Conservation (phyloP, 2,329 filamentous ascomycete genomes). For the Xylariaceae sp. region DNA sequence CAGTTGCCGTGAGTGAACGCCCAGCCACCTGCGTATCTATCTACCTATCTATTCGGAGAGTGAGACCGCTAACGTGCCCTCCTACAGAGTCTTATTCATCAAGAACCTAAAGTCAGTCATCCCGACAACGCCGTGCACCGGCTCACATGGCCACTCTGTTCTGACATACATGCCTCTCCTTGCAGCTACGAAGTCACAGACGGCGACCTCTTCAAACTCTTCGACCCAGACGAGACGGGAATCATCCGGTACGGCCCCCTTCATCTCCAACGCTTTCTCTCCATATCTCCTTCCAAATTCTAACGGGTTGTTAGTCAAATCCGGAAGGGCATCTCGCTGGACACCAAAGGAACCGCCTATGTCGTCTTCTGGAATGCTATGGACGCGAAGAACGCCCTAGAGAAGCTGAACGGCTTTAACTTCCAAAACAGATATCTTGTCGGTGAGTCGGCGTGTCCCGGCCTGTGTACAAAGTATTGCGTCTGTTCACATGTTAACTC, state of each 20-base stretch:
- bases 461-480: too few species aligned
- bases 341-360: constrained; percentile 97
- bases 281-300: constrained; percentile 4
- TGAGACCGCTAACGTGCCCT: constrained; percentile 31
- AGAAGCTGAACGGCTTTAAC: constrained; percentile 99
- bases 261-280: background rate
- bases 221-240: constrained; percentile 45
- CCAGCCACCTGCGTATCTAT: constrained; percentile 15
- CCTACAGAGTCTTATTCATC: constrained; percentile 90
- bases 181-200: constrained; percentile 94
- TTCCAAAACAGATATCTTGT: constrained; percentile 99
- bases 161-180: constrained; percentile 16
- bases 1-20: constrained; percentile 77
- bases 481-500: too few species aligned
- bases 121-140: too few species aligned
- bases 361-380: constrained; percentile 99
- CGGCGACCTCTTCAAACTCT: constrained; percentile 97
- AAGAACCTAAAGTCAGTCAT: constrained; percentile 92
- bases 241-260: constrained; percentile 27
- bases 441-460: constrained; percentile 58
- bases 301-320: constrained; percentile 66
- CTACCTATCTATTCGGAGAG: background rate
- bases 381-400: constrained; percentile 97
- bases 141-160: too few species aligned
- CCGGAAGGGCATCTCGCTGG: constrained; percentile 92